phyloP scores from a whole-genome alignment of 2,329 filamentous ascomycete genomes.

The Epichloe hybrida region DNA sequence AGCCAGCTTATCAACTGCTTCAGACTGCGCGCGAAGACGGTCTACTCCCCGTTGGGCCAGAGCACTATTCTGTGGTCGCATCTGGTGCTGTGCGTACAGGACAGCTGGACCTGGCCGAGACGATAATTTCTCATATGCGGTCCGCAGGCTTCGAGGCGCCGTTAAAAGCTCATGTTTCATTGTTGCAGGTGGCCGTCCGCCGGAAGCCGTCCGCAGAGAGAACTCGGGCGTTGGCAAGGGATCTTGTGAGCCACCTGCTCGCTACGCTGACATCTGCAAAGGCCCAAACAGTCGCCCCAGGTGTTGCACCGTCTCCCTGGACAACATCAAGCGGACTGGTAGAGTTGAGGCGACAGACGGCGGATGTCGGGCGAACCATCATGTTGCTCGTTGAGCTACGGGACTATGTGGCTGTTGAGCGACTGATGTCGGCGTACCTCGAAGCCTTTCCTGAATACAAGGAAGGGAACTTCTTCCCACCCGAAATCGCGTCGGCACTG shows the following conservation, averaged over 20 bases:
- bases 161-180: constrained; percentile 28
- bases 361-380: constrained; percentile 19
- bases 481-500: constrained; percentile 46
- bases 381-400: constrained; percentile 21
- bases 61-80: constrained; percentile 42
- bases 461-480: constrained; percentile 27
- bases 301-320: neutral
- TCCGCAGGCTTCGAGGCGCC: constrained; percentile 27
- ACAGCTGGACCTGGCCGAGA: constrained; percentile 28
- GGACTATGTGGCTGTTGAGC: constrained; percentile 39
- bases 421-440: constrained; percentile 42
- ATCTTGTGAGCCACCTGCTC: constrained; percentile 18
- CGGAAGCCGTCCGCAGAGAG: constrained; percentile 13
- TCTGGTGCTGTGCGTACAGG: constrained; percentile 32
- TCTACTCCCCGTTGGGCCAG: constrained; percentile 30
- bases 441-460: constrained; percentile 23
- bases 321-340: constrained; percentile 9
- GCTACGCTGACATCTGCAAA: constrained; percentile 4
- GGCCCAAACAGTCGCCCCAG: neutral
- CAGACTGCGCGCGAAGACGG: constrained; percentile 28
- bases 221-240: constrained; percentile 14
- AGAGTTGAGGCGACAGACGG: constrained; percentile 15
- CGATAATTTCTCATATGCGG: constrained; percentile 30
- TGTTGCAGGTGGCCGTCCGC: constrained; percentile 26
- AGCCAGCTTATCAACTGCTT: constrained; percentile 36